phyloP scores from a whole-genome alignment of 371 early-diverging fungal genomes.

The Syncephalastrum contaminatum region DNA sequence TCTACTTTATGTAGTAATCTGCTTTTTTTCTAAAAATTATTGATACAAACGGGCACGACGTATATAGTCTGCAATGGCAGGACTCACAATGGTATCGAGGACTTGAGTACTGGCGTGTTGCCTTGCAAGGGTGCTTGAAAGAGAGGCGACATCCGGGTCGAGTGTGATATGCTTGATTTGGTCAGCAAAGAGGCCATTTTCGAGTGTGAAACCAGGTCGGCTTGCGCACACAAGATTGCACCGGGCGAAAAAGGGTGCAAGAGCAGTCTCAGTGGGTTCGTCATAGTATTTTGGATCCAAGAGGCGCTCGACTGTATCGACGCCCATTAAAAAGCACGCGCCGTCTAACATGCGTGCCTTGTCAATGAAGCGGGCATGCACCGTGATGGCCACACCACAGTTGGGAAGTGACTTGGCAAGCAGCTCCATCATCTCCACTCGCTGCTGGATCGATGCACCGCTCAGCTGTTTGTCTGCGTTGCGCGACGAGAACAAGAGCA shows the following conservation, averaged over 20 bases:
- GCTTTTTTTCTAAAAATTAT: conserved; percentile 7
- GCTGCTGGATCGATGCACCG: conserved; percentile 48
- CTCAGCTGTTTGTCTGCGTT: conserved; percentile 60
- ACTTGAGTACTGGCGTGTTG: not conserved
- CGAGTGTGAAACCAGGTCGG: conserved; percentile 27
- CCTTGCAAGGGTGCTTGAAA: conserved; percentile 37
- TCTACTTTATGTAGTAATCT: conserved; percentile 3
- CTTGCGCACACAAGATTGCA: conserved; percentile 51
- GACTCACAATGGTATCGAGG: conserved; percentile 5
- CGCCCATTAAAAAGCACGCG: conserved; percentile 63
- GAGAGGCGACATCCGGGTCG: conserved; percentile 4
- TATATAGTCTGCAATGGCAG: conserved; percentile 10
- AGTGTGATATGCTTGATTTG: conserved; percentile 23
- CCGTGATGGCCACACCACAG: conserved; percentile 48
- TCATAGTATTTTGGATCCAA: conserved; percentile 64
- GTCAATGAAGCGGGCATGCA: conserved; percentile 59
- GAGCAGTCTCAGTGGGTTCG: conserved; percentile 26
- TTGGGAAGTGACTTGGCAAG: conserved; percentile 24
- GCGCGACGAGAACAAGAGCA: conserved; percentile 55
- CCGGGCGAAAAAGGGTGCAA: conserved; percentile 51
- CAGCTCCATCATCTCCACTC: conserved; percentile 57
- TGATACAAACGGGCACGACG: conserved; percentile 2
- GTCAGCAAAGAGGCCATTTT: conserved; percentile 21
- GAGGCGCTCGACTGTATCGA: conserved; percentile 60
- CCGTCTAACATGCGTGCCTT: conserved; percentile 46